Evolutionary conservation across 2,329 filamentous ascomycete genomes (phyloP).

Genomic region (Diaporthe sp.): DNA sequence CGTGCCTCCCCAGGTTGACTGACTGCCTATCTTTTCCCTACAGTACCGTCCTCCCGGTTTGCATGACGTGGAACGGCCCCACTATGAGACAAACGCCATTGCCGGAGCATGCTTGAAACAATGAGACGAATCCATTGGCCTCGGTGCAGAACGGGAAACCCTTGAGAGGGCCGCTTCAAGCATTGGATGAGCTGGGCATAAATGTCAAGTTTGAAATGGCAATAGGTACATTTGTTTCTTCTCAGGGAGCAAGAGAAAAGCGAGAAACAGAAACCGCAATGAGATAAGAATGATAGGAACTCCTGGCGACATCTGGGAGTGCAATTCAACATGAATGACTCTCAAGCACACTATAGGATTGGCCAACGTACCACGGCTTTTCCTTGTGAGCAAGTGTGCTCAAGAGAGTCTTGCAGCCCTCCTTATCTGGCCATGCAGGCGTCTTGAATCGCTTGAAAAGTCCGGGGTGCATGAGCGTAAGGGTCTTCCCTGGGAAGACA

Average conservation of each 20-base stretch:
- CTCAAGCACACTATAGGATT: constrained; percentile 8
- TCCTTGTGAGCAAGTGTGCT: neutral
- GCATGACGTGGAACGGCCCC: constrained; percentile 18
- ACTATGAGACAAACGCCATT: constrained; percentile 24
- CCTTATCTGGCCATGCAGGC: neutral
- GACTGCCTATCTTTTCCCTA: constrained; percentile 24
- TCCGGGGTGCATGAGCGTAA: neutral
- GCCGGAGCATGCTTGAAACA: constrained; percentile 2
- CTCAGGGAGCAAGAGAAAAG: neutral
- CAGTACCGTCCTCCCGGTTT: constrained; percentile 2
- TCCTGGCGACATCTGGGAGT: neutral
- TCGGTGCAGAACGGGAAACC: constrained; percentile 1
- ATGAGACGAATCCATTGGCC: neutral
- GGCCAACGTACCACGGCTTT: neutral
- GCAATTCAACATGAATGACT: constrained; percentile 1
- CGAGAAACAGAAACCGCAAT: neutral
- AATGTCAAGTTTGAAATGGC: neutral
- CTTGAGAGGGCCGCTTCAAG: neutral
- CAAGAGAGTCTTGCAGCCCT: neutral
- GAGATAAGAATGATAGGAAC: neutral
- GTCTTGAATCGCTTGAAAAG: neutral
- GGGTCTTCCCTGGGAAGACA: neutral
- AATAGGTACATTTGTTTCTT: neutral
- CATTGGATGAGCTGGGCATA: neutral
- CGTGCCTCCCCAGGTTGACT: neutral